Evolutionary conservation across 2,329 filamentous ascomycete genomes (phyloP).

Genomic region (Colletotrichum spaethianum): DNA sequence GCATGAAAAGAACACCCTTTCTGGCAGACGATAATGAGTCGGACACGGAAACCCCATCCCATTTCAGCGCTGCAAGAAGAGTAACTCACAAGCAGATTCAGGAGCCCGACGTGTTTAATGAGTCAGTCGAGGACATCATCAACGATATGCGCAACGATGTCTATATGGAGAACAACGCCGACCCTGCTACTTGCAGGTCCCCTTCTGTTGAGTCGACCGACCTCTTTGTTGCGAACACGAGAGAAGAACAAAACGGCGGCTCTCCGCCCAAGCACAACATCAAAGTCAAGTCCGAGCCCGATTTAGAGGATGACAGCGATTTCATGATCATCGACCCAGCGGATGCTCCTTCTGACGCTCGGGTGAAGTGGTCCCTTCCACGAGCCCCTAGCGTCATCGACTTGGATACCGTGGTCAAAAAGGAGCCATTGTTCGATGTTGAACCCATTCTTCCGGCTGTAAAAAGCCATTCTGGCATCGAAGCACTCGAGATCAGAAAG

Average conservation of each 20-base stretch:
- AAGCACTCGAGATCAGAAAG: not conserved
- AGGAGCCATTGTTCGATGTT: not conserved
- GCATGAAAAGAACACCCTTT: not conserved
- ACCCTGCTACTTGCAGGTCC: too few species aligned
- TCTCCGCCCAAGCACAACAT: fast-evolving
- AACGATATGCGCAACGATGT: not conserved
- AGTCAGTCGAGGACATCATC: not conserved
- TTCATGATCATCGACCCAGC: not conserved
- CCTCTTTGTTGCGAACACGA: not conserved
- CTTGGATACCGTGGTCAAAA: not conserved
- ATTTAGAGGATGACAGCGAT: not conserved
- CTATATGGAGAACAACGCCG: fast-evolving
- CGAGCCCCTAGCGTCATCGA: not conserved
- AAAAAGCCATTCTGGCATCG: not conserved
- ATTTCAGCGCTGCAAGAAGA: not conserved
- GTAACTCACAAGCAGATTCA: not conserved
- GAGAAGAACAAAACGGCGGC: not conserved
- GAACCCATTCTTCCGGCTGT: too few species aligned
- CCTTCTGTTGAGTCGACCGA: not conserved
- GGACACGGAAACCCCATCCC: not conserved
- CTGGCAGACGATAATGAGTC: not conserved
- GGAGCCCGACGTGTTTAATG: not conserved
- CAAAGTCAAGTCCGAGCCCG: not conserved
- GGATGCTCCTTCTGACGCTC: not conserved
- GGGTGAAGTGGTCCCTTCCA: not conserved